Percentiles rank a stretch among this genome's conserved stretches.
These are phyloP conservation scores for Colletotrichum echinochloae DNA, from an alignment of 2,329 filamentous ascomycete genomes.

Conservation along the genomic window DNA sequence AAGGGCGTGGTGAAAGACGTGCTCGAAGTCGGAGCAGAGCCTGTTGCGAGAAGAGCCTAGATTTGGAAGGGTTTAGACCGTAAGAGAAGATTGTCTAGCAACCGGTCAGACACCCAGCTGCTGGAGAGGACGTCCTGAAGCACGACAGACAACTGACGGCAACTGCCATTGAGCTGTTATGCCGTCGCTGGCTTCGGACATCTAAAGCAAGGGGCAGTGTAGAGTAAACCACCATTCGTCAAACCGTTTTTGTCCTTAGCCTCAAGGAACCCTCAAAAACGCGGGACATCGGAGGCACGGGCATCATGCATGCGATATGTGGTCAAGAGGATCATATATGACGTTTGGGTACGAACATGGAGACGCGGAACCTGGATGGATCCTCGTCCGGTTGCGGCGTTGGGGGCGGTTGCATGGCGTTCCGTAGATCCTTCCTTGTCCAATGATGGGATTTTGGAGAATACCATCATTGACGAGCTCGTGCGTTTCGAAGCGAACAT, in stretches of 20 bases:
- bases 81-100: neutral
- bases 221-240: neutral
- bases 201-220: too few relatives aligned
- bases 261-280: too few relatives aligned
- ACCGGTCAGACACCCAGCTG: neutral
- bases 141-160: too few relatives aligned
- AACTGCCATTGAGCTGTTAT: neutral
- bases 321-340: neutral
- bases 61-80: neutral
- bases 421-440: slow-evolving; percentile 22
- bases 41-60: slow-evolving; percentile 35
- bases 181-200: neutral
- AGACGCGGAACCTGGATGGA: slow-evolving; percentile 17
- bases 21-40: slow-evolving; percentile 33
- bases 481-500: neutral
- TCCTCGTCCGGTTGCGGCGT: slow-evolving; percentile 14
- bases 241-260: neutral
- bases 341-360: neutral
- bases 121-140: neutral
- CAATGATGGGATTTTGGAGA: slow-evolving; percentile 7
- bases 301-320: neutral
- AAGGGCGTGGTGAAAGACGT: slow-evolving; percentile 33
- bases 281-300: neutral
- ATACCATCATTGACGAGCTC: slow-evolving; percentile 10
- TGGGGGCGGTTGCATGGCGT: slow-evolving; percentile 26